Evolutionary conservation across 108 stramenopile species (phyloP).

Genomic region (Skeletonema potamos): DNA sequence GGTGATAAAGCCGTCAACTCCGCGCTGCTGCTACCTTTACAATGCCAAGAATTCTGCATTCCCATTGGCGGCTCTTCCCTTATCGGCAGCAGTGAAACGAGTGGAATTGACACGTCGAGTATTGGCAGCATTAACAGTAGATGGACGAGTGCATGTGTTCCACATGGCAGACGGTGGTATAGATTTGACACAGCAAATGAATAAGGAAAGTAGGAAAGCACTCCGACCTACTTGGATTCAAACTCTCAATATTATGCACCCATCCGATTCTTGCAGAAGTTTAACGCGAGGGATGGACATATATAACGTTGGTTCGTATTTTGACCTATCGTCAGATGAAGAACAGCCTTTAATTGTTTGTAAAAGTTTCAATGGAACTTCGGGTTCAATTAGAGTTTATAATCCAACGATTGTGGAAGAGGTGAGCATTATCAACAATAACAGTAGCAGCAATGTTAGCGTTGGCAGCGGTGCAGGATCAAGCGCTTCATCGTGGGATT

Average conservation of each 20-base stretch:
- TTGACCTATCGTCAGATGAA: conserved; percentile 40
- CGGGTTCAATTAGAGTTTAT: conserved; percentile 42
- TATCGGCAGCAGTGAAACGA: conserved; percentile 44
- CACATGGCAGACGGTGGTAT: conserved; percentile 12
- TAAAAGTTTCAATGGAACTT: conserved; percentile 38
- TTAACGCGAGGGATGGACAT: conserved; percentile 32
- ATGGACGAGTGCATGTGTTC: conserved; percentile 42
- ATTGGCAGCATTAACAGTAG: conserved; percentile 36
- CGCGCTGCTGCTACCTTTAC: conserved; percentile 39
- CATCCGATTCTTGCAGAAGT: conserved; percentile 34
- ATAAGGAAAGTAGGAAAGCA: background rate
- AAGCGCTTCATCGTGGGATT: conserved; percentile 11
- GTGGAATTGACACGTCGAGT: conserved; percentile 34
- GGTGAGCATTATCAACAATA: conserved; percentile 1
- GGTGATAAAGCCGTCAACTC: conserved; percentile 29
- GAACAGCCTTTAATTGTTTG: conserved; percentile 35
- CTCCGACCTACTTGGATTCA: conserved; percentile 30
- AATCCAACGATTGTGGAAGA: conserved; percentile 31
- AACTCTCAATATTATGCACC: conserved; percentile 41
- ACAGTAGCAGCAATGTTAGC: conserved; percentile 16
- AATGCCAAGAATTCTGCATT: conserved; percentile 25
- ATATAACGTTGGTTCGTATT: conserved; percentile 34
- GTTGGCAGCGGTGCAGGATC: conserved; percentile 19
- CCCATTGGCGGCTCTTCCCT: conserved; percentile 30
- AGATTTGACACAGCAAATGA: background rate